phyloP scores from a whole-genome alignment of 73 alveolate genomes.

The Effrenium voratum region DNA sequence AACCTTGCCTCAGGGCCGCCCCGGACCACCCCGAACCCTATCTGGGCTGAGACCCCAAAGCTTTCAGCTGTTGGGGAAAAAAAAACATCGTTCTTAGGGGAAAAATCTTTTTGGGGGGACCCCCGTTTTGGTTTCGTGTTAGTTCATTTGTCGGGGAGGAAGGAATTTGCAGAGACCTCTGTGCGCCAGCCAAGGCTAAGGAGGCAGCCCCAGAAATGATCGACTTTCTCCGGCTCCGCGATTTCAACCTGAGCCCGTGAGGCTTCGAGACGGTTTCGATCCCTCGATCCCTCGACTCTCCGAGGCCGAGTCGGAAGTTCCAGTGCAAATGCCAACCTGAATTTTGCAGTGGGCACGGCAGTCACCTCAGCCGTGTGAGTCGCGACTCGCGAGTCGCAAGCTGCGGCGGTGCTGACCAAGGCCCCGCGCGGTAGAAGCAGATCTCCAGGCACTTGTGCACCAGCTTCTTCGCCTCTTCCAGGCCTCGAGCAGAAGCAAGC shows the following conservation, averaged over 20 bases:
- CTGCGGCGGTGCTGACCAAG: no score
- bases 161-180: no score
- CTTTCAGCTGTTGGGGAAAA: no score
- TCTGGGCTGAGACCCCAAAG: no score
- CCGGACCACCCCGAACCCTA: no score
- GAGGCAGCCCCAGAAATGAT: conserved; percentile 65
- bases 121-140: no score
- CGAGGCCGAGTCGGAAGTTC: background rate
- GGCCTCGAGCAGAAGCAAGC: conserved; percentile 8
- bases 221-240: conserved; percentile 5
- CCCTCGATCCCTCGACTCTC: background rate
- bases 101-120: no score
- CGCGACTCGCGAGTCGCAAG: no score
- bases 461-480: conserved; percentile 70
- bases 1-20: no score
- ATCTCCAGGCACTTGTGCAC: conserved; percentile 53
- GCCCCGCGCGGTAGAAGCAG: conserved; percentile 44
- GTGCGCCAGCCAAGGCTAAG: conserved; percentile 22
- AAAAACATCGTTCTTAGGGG: no score
- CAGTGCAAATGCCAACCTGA: conserved; percentile 75
- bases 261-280: background rate
- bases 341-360: conserved; percentile 82
- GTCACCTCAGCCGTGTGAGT: no score
- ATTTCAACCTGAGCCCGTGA: conserved; percentile 30
- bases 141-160: no score